Evolutionary conservation across 257 asterid species (phyloP).

Genomic region (Pogostemon cablin): DNA sequence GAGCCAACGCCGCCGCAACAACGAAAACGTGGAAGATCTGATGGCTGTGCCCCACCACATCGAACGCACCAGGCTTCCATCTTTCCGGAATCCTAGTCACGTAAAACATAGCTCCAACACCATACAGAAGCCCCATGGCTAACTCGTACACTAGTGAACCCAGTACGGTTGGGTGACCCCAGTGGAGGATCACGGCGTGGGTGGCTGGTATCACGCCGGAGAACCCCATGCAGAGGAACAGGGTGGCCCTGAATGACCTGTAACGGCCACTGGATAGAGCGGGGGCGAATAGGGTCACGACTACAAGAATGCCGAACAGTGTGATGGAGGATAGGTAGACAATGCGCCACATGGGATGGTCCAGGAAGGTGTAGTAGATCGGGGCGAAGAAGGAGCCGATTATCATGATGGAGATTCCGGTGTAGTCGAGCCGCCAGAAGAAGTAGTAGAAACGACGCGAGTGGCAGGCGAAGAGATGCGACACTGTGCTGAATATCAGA

Average conservation of each 20-base stretch:
- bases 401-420: slow-evolving; percentile 87
- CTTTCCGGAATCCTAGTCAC: slow-evolving; percentile 82
- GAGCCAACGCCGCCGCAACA: slow-evolving; percentile 85
- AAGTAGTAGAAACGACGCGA: slow-evolving; percentile 68
- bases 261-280: slow-evolving; percentile 56
- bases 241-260: slow-evolving; percentile 68
- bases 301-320: slow-evolving; percentile 53
- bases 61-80: slow-evolving; percentile 86
- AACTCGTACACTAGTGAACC: slow-evolving; percentile 73
- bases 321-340: slow-evolving; percentile 70
- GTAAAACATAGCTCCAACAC: slow-evolving; percentile 66
- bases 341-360: slow-evolving; percentile 59
- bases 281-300: slow-evolving; percentile 71
- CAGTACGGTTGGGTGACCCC: slow-evolving; percentile 52
- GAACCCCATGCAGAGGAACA: slow-evolving; percentile 87
- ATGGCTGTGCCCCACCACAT: slow-evolving; percentile 90
- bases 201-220: slow-evolving; percentile 84
- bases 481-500: slow-evolving; percentile 66
- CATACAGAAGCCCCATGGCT: slow-evolving; percentile 72
- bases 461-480: slow-evolving; percentile 92
- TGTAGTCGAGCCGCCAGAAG: slow-evolving; percentile 95
- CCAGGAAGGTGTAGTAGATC: slow-evolving; percentile 69
- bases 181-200: slow-evolving; percentile 62
- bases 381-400: slow-evolving; percentile 86
- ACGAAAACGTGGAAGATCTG: slow-evolving; percentile 86